phyloP scores from a whole-genome alignment of 768 basidiomycete species.

The Lentinula aciculospora region DNA sequence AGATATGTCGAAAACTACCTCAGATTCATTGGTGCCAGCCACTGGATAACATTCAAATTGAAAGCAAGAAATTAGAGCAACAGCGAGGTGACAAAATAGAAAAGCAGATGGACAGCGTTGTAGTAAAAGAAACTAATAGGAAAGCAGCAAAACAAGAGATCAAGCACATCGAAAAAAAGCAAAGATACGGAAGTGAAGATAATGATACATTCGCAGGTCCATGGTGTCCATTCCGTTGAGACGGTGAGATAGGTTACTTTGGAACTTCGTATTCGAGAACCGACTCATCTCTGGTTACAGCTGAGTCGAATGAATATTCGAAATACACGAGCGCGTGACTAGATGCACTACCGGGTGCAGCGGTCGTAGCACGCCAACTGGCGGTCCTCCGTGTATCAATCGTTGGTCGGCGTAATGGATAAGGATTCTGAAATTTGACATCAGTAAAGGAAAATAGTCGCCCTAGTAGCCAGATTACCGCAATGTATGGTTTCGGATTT shows the following conservation, averaged over 20 bases:
- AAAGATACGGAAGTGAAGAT: neutral
- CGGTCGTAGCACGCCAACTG: constrained; percentile 14
- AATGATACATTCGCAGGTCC: neutral
- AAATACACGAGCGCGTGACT: constrained; percentile 1
- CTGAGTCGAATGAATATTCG: neutral
- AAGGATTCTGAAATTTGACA: neutral
- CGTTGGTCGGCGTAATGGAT: constrained; percentile 13
- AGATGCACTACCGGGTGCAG: neutral
- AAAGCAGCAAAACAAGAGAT: neutral
- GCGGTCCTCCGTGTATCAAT: constrained; percentile 20
- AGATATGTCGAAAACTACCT: neutral
- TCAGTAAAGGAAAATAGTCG: neutral
- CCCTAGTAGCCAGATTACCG: neutral
- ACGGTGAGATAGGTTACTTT: neutral
- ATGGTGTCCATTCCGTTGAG: neutral
- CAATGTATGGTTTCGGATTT: neutral
- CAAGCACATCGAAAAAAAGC: neutral
- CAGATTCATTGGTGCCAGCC: neutral
- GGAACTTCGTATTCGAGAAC: neutral
- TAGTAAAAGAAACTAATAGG: neutral
- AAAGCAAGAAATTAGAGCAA: neutral
- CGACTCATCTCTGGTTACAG: neutral
- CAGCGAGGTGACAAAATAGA: neutral
- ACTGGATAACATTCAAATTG: neutral
- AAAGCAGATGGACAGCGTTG: neutral